Evolutionary conservation across 2,329 filamentous ascomycete species (phyloP), one percentile per base, ranked within the genome.

Genomic region (Didymella exigua): DNA sequence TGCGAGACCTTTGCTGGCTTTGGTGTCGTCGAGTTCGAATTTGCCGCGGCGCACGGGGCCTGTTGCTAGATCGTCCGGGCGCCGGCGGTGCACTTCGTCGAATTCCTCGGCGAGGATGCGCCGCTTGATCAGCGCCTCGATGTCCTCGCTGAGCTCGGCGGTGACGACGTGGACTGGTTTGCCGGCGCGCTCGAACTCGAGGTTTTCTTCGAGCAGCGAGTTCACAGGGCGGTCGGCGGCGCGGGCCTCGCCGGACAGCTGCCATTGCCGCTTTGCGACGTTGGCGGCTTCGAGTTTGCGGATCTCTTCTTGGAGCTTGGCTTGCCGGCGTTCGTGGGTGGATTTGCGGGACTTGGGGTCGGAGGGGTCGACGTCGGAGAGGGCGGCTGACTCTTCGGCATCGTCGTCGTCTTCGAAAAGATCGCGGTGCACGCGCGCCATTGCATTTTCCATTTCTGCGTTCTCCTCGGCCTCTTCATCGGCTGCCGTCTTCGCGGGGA

Each of bases 161-260:
- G 95, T 98, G 72, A 97, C 92, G 57, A 98, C 90, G 1, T 93
- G 91, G 0, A 98, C 89, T 0, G 95, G 93, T 75, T 98, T 99
- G 69, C 95, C 95, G 19, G 91, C 86, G 67, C 96, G 87, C 77
- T 99, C 95, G 71, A 98, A 99, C 62, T 98, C 93, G 23, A 99
- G 84, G 67, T 98, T 92, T 77, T 98, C 87, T 71, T 98, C 93
- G 1, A 99, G 85, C 2, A 99, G 83, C 0, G 93, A 97, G 78
- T 99, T 98, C 49, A 91, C 73, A 0, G 95, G 95, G 30, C 95
- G 85, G 63, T 95, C 91, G 0, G 82, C 82, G 1, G 91, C 93
- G 43, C 86, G 84, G 4, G 93, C 93, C 81, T 99, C 95, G 69
- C 95, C 95, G 9, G 89, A 84, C 47, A 98, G 79, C 16, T 90